Evolutionary conservation across 1,284 basidiomycete genomes (phyloP), one percentile per base, ranked within the genome.

Genomic region (Melampsora abietis-canadensis): DNA sequence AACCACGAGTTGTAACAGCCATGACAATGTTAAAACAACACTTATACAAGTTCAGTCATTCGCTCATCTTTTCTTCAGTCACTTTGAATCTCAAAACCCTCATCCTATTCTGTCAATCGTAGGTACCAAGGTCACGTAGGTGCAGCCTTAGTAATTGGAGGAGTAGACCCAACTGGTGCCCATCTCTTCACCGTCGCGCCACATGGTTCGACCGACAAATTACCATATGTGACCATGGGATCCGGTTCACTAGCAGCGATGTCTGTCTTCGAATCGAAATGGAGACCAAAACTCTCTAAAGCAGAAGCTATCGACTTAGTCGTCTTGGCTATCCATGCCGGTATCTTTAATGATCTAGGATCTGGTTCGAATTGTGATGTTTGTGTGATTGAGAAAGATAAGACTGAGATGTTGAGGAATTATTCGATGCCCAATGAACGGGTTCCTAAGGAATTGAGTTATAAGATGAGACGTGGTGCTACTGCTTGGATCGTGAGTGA

Each of bases 151-250:
- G 95, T 98, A 12, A 87, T 99, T n/a, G 95, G 94, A 0, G 95
- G 96, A 47, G 92, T 96, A 37, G 96, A 99, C 82, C 82, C 87
- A 4, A 93, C 92, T 0, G 96, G 96, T 7, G 87, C 94, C 4
- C 92, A 98, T 77, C 88, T 98, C 8, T 98, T 97, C 85, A 98
- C 95, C 14, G 90, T 99, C 77, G 89, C 91, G 77, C 94, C 96
- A 0, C 95, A 99, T 83, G 96, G 96, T 8, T 95, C 92, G 19
- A 98, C 96, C 0, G 96, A 98, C 84, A 98, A 98, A 83, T 86
- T 99, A 44, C 96, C 96, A 0, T 99, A 97, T 80, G 95, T 98
- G 40, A 98, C 96, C 0, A 98, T 98, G 95, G 96, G 96, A 44
- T 94, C 91, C 4, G 96, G 96, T 76, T 90, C 88, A 79, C 85